Conservation (phyloP, 495 filamentous ascomycete species). For the Penicillium simplicissimum region DNA sequence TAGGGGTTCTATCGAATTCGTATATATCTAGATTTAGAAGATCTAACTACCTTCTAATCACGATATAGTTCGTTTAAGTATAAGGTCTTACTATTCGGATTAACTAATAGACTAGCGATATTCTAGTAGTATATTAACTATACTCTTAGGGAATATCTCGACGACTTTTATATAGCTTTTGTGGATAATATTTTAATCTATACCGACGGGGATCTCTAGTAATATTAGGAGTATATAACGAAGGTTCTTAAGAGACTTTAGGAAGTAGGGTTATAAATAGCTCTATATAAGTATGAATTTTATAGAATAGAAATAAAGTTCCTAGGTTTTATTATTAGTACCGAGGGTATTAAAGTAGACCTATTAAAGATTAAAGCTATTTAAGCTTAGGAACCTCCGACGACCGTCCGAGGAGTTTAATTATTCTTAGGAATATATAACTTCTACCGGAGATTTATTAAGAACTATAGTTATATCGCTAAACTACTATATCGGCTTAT, state of each 20-base stretch:
- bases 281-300: conserved; percentile 34
- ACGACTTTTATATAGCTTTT: conserved; percentile 5
- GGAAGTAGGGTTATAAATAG: not conserved
- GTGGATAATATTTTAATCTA: conserved; percentile 11
- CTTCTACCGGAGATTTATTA: conserved; percentile 37
- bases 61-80: conserved; percentile 4
- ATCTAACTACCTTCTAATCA: conserved; percentile 1
- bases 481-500: conserved; percentile 7
- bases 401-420: conserved; percentile 12
- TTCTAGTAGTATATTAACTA: conserved; percentile 13
- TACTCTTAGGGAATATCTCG: not conserved
- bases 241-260: not conserved
- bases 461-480: conserved; percentile 9
- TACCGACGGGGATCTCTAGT: not conserved
- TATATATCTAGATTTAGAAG: conserved; percentile 11
- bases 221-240: not conserved
- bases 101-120: conserved; percentile 2
- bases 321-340: conserved; percentile 4
- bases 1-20: conserved; percentile 41
- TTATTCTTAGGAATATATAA: conserved; percentile 32
- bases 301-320: conserved; percentile 19
- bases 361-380: conserved; percentile 23
- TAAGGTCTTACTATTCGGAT: conserved; percentile 9
- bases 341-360: conserved; percentile 25
- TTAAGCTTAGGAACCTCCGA: conserved; percentile 11